Percentiles rank a stretch among this genome's conserved stretches.
Evolutionary conservation across 176 grass and related monocot species (phyloP).

Genomic region (Themeda triandra): DNA sequence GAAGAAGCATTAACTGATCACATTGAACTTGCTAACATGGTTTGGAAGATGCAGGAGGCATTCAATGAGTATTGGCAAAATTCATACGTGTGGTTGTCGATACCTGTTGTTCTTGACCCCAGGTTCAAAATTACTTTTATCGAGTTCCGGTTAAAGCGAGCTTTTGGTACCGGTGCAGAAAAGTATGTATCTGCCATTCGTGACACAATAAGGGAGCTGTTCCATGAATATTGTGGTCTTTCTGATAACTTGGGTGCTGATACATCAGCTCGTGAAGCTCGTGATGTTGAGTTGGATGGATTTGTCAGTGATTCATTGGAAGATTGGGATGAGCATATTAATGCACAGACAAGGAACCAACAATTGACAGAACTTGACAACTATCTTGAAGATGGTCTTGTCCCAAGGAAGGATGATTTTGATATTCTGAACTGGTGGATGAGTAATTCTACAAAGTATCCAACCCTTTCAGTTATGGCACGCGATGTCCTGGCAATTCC

Average conservation of each 20-base stretch:
- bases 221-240: constrained; percentile 38
- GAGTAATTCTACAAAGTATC: constrained; percentile 44
- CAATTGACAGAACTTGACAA: constrained; percentile 37
- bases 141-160: constrained; percentile 41
- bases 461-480: constrained; percentile 43
- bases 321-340: constrained; percentile 51
- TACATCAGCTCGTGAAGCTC: constrained; percentile 23
- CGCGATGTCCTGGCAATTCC: constrained; percentile 48
- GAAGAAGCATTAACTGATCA: constrained; percentile 43
- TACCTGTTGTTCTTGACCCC: constrained; percentile 54
- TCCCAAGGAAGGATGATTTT: constrained; percentile 54
- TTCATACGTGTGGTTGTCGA: constrained; percentile 31
- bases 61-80: constrained; percentile 47
- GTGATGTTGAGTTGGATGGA: constrained; percentile 22
- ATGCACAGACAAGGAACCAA: constrained; percentile 37
- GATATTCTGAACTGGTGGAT: constrained; percentile 60
- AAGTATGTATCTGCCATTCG: constrained; percentile 33
- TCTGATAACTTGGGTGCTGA: neutral
- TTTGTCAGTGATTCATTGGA: constrained; percentile 45
- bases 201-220: constrained; percentile 30
- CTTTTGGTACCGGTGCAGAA: constrained; percentile 26
- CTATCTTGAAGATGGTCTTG: constrained; percentile 46
- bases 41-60: constrained; percentile 40
- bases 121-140: constrained; percentile 55
- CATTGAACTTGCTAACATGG: constrained; percentile 43